Base-by-base conservation (phyloP, 805 yeast genomes). In the Grigorovia yakushimaensis region DNA sequence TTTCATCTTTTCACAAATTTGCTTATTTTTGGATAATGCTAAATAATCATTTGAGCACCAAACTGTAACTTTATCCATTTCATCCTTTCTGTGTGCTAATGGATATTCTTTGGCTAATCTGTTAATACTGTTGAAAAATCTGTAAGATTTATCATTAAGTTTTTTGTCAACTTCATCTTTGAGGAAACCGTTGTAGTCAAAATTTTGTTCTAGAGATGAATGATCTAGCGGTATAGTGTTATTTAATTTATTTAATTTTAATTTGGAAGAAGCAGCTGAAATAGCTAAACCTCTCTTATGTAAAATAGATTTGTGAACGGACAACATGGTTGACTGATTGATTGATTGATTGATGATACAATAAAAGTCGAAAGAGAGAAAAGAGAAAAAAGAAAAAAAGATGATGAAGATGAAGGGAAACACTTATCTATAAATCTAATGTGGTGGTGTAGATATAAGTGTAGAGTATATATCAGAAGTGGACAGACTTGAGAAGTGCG, bases 11-110 rank as follows among this genome's bases (percentile, higher is more conserved):
- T 77, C 69, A 50, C 88, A 70, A 41, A 91, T 91, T 52, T 74
- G 71, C 52, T 75, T 76, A 64, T 91, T 85, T 60, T 79, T 81
- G 45, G 96, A 91, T 93, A 93, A 86, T 11, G 98, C 97, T 51
- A 93, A 74, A 66, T 93, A 93, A 68, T 93, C 99, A 66, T 93
- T 93, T 39, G 98, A 89, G 63, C 99, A 93, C 99, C 99, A 93
- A 49, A 93, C 98, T 45, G 95, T 88, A 49, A 93, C 98, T 62
- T 85, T 85, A 59, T 88, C 95, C 15, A 72, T 72, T 60, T 82
- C 87, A 36, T 62, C 51, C 49, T 81, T 75, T 54, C 93, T 78
- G 63, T 93, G 98, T 36, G 98, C 98, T 59, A 72, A 72, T 41
- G 99, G 99, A 62, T 88, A 93, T 64, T 91, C 96, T 51, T 80